These are phyloP conservation scores for Phanerochaete carnosa DNA, from an alignment of 768 basidiomycete genomes.

Conservation along the genomic window DNA sequence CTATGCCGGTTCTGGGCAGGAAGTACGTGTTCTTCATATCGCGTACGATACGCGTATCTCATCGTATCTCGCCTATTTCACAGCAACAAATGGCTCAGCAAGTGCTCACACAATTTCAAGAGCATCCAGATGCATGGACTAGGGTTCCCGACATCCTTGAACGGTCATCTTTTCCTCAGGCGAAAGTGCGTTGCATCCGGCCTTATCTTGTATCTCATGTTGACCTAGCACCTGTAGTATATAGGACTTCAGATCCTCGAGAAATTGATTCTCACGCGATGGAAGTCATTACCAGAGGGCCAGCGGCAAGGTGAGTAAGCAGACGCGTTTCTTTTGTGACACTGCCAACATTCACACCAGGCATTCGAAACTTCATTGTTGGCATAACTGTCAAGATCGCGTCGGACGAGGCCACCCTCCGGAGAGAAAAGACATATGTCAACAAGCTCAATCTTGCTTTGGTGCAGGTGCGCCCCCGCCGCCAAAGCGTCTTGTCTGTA, in stretches of 20 bases:
- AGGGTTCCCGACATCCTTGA: constrained; percentile 94
- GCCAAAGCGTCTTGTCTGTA: not conserved
- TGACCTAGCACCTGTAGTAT: constrained; percentile 51
- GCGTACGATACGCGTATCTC: not conserved
- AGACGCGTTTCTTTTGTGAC: not conserved
- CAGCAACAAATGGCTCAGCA: constrained; percentile 96
- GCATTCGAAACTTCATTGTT: constrained; percentile 96
- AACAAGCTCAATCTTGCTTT: constrained; percentile 97
- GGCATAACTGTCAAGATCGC: constrained; percentile 90
- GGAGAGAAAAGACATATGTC: constrained; percentile 90
- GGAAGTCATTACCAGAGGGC: constrained; percentile 93
- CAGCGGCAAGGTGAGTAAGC: constrained; percentile 75
- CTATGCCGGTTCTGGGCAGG: constrained; percentile 79
- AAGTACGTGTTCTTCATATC: constrained; percentile 49
- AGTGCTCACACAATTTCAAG: constrained; percentile 93
- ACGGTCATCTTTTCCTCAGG: constrained; percentile 77
- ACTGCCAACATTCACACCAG: constrained; percentile 32
- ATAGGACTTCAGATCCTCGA: constrained; percentile 97
- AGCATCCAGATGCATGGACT: constrained; percentile 95
- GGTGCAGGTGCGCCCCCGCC: constrained; percentile 65
- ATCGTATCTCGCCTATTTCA: constrained; percentile 3
- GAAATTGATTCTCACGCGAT: constrained; percentile 89
- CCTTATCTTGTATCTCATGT: constrained; percentile 2
- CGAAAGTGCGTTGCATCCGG: constrained; percentile 52
- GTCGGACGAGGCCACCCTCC: constrained; percentile 83